Evolutionary conservation across 305 asterid genomes (phyloP).

Genomic region (Striga hermonthica): DNA sequence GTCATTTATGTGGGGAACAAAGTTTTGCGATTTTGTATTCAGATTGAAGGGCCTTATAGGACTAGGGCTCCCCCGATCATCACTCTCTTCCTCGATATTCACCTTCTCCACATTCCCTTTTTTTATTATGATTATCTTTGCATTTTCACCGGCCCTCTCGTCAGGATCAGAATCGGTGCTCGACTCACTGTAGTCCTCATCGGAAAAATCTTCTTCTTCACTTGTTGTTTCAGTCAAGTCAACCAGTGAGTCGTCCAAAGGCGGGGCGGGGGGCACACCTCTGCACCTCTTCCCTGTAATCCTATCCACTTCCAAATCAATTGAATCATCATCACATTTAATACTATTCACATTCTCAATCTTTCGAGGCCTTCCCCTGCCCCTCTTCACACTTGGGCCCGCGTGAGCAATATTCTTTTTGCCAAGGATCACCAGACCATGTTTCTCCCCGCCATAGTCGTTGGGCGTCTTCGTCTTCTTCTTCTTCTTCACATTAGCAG

Average conservation of each 20-base stretch:
- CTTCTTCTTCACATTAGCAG: conserved; percentile 26
- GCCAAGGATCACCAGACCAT: conserved; percentile 4
- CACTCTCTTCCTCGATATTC: conserved; percentile 14
- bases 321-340: conserved; percentile 5
- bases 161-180: conserved; percentile 31
- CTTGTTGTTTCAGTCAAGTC: conserved; percentile 29
- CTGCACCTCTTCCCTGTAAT: conserved; percentile 4
- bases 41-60: not conserved
- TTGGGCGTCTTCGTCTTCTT: not conserved
- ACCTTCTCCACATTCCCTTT: not conserved
- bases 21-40: conserved; percentile 1
- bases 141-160: not conserved
- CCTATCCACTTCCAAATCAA: conserved; percentile 17
- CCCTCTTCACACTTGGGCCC: not conserved
- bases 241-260: conserved; percentile 15
- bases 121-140: not conserved
- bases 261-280: too few species aligned
- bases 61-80: not conserved
- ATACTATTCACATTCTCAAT: not conserved
- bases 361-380: conserved; percentile 21
- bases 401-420: not conserved
- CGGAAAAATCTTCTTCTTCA: conserved; percentile 39
- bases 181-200: conserved; percentile 32
- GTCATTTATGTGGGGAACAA: not conserved
- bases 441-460: not conserved